Conservation (phyloP, 2,329 filamentous ascomycete genomes). For the Bipolaris victoriae region DNA sequence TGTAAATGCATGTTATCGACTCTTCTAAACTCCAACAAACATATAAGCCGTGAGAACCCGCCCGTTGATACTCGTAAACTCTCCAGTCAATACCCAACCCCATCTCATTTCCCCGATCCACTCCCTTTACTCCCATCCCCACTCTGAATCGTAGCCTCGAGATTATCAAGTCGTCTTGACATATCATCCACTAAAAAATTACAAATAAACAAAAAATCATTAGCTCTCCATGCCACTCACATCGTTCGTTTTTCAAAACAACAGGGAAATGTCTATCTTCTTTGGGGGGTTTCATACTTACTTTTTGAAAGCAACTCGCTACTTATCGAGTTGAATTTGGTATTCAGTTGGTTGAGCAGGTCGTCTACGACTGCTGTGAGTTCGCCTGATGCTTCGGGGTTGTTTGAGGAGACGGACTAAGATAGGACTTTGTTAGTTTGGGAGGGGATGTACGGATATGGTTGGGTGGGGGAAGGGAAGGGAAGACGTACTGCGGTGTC, state of each 20-base stretch:
- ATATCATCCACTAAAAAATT: slow-evolving; percentile 82
- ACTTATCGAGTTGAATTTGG: slow-evolving; percentile 84
- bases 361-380: slow-evolving; percentile 84
- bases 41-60: neutral
- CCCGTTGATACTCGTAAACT: neutral
- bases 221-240: no score
- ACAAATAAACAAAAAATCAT: no score
- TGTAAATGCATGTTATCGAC: slow-evolving; percentile 1
- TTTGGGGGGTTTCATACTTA: slow-evolving; percentile 53
- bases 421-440: neutral
- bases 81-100: no score
- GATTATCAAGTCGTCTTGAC: slow-evolving; percentile 81
- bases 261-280: no score
- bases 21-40: neutral
- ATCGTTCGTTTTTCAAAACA: no score
- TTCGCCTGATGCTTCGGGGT: slow-evolving; percentile 57
- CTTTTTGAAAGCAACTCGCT: slow-evolving; percentile 89
- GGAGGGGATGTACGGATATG: no score
- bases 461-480: no score
- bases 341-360: slow-evolving; percentile 79
- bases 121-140: slow-evolving; percentile 51
- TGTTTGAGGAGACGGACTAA: slow-evolving; percentile 28
- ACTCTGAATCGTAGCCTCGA: slow-evolving; percentile 74
- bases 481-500: slow-evolving; percentile 25
- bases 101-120: slow-evolving; percentile 30